Base-by-base conservation (phyloP, 2,329 filamentous ascomycete genomes). In the Diaporthe caulivora region DNA sequence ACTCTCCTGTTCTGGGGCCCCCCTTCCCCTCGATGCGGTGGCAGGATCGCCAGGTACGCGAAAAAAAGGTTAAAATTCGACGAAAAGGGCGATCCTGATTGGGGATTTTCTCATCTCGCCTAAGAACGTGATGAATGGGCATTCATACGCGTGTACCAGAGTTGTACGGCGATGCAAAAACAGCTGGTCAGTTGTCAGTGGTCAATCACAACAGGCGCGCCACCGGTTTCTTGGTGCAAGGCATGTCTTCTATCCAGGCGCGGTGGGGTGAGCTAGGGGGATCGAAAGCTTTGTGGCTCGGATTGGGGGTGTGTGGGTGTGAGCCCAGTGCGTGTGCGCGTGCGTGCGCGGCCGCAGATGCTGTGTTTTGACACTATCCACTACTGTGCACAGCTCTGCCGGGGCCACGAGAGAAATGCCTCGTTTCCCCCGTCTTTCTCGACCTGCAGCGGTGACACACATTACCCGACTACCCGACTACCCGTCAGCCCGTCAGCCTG, bases 11-110 rank as follows among this genome's bases (percentile, higher is more conserved):
- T 9, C 5, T 34, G 34, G 34, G n/a, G n/a, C n/a, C n/a, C n/a
- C n/a, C n/a, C 34, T 9, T 9, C 5, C 42, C 42, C 60, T 60
- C 60, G 60, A 65, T 51, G 60, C 3, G 60, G 44, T 65, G 62
- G 62, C 62, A 65, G 62, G 62, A 65, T 65, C 62, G 62, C 21
- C 62, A 65, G 62, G 62, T 37, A 65, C 62, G 44, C 29, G 44
- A 51, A 65, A 51, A 37, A 65, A 51, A 65, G 62, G 62, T 49
- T 65, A 65, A 65, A 51, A 64, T 64, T 65, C 26, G 44, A 51
- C 44, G 60, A 64, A 8, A 40, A 40, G 26, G 62, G 44, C 29
- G 62, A 65, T 65, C 62, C 18, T 51, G 40, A 65, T 51, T 65
- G 62, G 62, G 62, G 44, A 11, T 13, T 51, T 47, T 40, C 13